These are phyloP conservation scores for Chimonanthus praecox DNA, from an alignment of 164 flowering plant species.

Conservation along the genomic window DNA sequence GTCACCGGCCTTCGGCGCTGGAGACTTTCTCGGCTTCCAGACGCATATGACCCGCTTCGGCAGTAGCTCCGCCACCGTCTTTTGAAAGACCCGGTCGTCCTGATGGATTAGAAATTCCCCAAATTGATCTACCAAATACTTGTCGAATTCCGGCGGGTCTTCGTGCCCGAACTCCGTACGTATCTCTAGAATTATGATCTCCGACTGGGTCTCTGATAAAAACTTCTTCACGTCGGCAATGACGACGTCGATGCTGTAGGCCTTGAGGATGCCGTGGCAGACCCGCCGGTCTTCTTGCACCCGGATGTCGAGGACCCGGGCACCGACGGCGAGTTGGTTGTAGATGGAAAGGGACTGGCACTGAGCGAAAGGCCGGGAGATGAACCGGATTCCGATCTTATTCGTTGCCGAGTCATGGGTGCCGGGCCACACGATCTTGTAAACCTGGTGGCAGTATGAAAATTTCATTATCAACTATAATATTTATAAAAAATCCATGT, in stretches of 20 bases:
- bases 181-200: slow-evolving; percentile 72
- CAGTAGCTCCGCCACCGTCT: slow-evolving; percentile 64
- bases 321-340: slow-evolving; percentile 54
- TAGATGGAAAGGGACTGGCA: slow-evolving; percentile 78
- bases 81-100: slow-evolving; percentile 62
- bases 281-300: slow-evolving; percentile 69
- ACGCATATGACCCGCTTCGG: slow-evolving; percentile 80
- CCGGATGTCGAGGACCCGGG: slow-evolving; percentile 72
- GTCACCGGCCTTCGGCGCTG: slow-evolving; percentile 54
- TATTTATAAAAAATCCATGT: no score
- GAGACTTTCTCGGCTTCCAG: slow-evolving; percentile 83
- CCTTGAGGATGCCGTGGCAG: slow-evolving; percentile 75
- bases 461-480: no score
- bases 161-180: slow-evolving; percentile 84
- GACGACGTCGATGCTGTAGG: slow-evolving; percentile 72
- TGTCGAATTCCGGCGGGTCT: slow-evolving; percentile 85
- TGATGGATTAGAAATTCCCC: slow-evolving; percentile 77
- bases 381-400: slow-evolving; percentile 56
- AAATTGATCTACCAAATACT: slow-evolving; percentile 62
- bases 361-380: slow-evolving; percentile 83
- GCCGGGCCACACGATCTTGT: slow-evolving; percentile 89
- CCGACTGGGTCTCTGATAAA: slow-evolving; percentile 68
- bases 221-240: slow-evolving; percentile 65
- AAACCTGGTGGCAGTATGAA: slow-evolving; percentile 10
- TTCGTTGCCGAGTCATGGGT: slow-evolving; percentile 95